Evolutionary conservation across 371 early-diverging fungal species (phyloP), one percentile per base, ranked within the genome.

Genomic region (Mycotypha africana): DNA sequence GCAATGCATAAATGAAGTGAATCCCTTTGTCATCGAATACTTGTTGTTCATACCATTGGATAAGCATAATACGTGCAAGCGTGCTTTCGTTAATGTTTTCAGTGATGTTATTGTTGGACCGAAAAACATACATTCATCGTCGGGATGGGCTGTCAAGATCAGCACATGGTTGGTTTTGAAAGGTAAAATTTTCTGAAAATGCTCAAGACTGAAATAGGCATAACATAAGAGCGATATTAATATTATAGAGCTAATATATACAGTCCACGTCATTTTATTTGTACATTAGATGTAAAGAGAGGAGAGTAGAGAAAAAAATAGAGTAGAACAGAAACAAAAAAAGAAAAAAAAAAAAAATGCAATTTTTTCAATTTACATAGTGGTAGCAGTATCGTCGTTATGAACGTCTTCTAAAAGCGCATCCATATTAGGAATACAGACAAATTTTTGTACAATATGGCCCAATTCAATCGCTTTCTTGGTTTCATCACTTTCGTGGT

Each of bases 111-210:
- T 62, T 10, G 92, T 85, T 0, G 99, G 99, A 10, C 89, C 84
- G 77, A 99, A 99, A 66, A 99, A 99, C 97, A 99, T 95, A 67
- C 92, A 93, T 62, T 99, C 99, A 72, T 99, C 99, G 72, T 99
- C 99, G 1, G 99, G 98, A 71, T 99, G 99, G 19, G 99, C 98
- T 15, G 86, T 92, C 23, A 97, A 73, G 19, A 99, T 62, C 12
- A 94, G 62, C 6, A 91, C 75, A 17, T 44, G 25, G 3, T 36
- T 31, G 0, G 28, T 1, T 1, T 15, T 12, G 9, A 47, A 51
- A 9, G 51, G 51, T 19, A 47, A 33, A 3, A 31, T 1, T 30
- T 21, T 38, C 24, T 51, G 47, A 42, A 51, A 56, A 5, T 56
- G 51, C 4, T 47, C 46, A 7, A 56, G 23, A 43, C 46, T 51